Conservation (phyloP, 139 green algal genomes). For the Chlorella ohadii region DNA sequence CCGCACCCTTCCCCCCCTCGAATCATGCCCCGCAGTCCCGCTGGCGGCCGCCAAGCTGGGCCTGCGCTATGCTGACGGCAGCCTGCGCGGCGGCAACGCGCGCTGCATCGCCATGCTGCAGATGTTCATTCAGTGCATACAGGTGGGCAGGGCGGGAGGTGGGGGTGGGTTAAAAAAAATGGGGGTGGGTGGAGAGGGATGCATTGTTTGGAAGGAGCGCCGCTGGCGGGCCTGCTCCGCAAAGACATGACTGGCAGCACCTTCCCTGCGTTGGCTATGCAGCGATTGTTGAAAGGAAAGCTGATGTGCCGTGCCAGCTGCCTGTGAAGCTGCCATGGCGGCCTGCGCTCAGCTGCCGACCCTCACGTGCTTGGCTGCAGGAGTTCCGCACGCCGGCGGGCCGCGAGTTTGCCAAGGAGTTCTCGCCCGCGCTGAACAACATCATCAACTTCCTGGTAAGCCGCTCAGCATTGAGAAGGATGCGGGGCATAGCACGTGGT, state of each 20-base stretch:
- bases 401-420: constrained; percentile 80
- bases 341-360: neutral
- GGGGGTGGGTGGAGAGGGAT: neutral
- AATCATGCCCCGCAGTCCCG: constrained; percentile 58
- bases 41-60: constrained; percentile 84
- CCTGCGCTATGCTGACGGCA: constrained; percentile 81
- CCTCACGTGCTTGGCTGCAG: neutral
- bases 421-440: constrained; percentile 80
- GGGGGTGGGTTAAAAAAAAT: too few species aligned
- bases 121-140: constrained; percentile 75
- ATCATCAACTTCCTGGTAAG: constrained; percentile 86
- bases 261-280: too few species aligned
- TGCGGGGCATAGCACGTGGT: too few species aligned
- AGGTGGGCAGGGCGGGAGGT: constrained; percentile 3
- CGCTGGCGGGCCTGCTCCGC: too few species aligned
- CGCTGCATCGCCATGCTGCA: constrained; percentile 91
- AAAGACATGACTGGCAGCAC: neutral
- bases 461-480: too few species aligned
- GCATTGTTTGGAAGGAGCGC: too few species aligned
- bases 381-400: constrained; percentile 80
- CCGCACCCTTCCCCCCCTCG: too few species aligned
- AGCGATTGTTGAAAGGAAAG: too few species aligned
- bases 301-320: neutral
- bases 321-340: too few species aligned
- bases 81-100: constrained; percentile 80